Base-by-base conservation (phyloP, 2,329 filamentous ascomycete genomes). In the Aspergillus fischeri region DNA sequence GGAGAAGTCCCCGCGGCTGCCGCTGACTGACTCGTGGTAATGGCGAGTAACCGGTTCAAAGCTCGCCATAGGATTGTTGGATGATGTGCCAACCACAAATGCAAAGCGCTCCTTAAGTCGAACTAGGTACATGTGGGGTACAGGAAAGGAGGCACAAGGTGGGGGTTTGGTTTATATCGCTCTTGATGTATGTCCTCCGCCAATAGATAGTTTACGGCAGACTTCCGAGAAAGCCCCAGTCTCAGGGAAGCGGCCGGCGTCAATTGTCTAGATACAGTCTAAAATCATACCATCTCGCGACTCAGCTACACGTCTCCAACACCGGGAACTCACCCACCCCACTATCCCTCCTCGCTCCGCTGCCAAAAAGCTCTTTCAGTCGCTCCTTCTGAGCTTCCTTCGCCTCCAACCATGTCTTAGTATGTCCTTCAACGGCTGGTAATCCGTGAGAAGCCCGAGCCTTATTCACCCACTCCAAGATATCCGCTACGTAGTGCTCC, bases 381-480 rank as follows among this genome's bases (percentile, higher is more conserved):
- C 60, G 59, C 49, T 70, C 67, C 1, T 52, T 41, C 41, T 71
- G 66, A 14, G 49, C 59, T 20, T 63, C 63, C 49, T 66, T 73
- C 3, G 65, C 69, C 21, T 63, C 53, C 9, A 64, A 51, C 72
- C 73, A 75, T 14, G 59, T 59, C 17, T 56, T 38, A 10, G 70
- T 71, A 50, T 75, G 70, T 1, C 70, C 72, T 49, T 69, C 65
- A 27, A 74, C 56, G 1, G 51, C 35, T 17, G 59, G 6, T n/a
- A 73, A 54, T 1, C 65, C 67, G 2, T 49, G 50, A 4, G 47
- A 53, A 5, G 2, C 54, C 27, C 68, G 54, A 8, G 58, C 60
- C 8, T 20, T n/a, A 53, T 77, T 75, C 3, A 76, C 60, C 73
- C 75, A 77, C 3, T 60, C 52, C 1, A 76, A 57, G 4, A 76